Percentiles rank a stretch among this genome's conserved stretches.
Evolutionary conservation across 2,329 filamentous ascomycete genomes (phyloP).

Genomic region (Aspergillus sclerotialis): DNA sequence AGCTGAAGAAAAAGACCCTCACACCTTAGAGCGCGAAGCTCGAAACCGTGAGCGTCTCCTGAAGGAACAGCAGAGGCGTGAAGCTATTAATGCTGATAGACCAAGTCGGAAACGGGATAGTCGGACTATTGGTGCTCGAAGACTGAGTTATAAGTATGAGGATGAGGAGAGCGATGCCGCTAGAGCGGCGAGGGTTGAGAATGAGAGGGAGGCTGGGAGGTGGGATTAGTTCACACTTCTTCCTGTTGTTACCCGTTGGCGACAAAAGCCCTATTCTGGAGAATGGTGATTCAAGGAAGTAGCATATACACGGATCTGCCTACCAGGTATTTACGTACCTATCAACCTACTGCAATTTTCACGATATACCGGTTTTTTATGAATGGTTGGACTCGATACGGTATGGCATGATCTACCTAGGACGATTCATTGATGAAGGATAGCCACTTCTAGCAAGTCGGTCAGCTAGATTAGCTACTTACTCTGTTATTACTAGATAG

Average conservation of each 20-base stretch:
- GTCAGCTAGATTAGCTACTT: too few relatives aligned
- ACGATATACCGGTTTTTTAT: too few relatives aligned
- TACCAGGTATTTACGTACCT: too few relatives aligned
- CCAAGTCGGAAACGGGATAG: conserved; percentile 27
- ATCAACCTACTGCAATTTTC: too few relatives aligned
- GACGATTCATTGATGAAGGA: too few relatives aligned
- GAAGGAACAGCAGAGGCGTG: conserved; percentile 59
- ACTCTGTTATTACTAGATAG: too few relatives aligned
- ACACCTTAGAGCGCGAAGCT: conserved; percentile 68
- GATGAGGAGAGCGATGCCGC: conserved; percentile 36
- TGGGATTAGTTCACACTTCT: conserved; percentile 17
- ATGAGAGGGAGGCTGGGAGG: conserved; percentile 31
- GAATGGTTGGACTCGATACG: too few relatives aligned
- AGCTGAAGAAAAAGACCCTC: conserved; percentile 52
- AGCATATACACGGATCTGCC: too few relatives aligned
- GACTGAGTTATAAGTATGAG: conserved; percentile 44
- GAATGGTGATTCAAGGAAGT: too few relatives aligned
- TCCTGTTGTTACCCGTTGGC: not conserved
- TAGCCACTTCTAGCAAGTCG: too few relatives aligned
- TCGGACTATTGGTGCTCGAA: conserved; percentile 27
- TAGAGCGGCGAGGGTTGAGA: conserved; percentile 29
- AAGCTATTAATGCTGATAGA: conserved; percentile 38
- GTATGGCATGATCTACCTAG: too few relatives aligned
- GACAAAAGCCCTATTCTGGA: too few relatives aligned
- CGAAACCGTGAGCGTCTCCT: conserved; percentile 56